Percentiles rank a stretch among this genome's conserved stretches.
Evolutionary conservation across 169 alveolate genomes (phyloP).

Genomic region (Theileria equi): DNA sequence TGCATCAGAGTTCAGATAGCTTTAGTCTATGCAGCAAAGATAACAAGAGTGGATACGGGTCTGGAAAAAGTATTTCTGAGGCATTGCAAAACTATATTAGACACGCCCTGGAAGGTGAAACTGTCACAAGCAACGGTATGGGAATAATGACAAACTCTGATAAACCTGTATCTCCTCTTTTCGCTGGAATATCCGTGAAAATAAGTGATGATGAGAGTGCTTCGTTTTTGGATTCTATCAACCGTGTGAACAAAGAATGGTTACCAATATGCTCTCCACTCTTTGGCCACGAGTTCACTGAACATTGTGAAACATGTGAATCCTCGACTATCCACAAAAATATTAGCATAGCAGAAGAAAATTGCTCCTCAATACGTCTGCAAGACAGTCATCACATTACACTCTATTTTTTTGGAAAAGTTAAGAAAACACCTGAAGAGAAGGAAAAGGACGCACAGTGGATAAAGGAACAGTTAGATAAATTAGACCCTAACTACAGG

Average conservation of each 20-base stretch:
- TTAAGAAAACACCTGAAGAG: constrained; percentile 8
- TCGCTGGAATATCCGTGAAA: constrained; percentile 12
- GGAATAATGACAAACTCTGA: background rate
- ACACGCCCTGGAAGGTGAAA: background rate
- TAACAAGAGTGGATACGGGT: background rate
- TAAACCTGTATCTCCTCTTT: constrained; percentile 6
- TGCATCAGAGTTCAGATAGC: no score
- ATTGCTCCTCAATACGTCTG: constrained; percentile 26
- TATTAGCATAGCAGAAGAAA: background rate
- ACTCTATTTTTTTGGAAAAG: constrained; percentile 25
- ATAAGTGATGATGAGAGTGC: background rate
- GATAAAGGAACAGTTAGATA: constrained; percentile 13
- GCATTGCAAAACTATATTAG: background rate
- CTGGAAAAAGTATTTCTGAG: background rate
- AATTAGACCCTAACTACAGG: constrained; percentile 12
- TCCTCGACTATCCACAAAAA: background rate
- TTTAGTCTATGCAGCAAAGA: no score
- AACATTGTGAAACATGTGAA: background rate
- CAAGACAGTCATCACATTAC: constrained; percentile 51
- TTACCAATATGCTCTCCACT: constrained; percentile 17
- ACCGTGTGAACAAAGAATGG: constrained; percentile 27
- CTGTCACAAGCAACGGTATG: background rate
- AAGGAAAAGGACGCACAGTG: constrained; percentile 8
- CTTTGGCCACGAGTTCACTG: background rate
- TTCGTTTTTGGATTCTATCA: background rate